Evolutionary conservation across 495 filamentous ascomycete genomes (phyloP).

Genomic region (Hapsidospora chrysogenum): DNA sequence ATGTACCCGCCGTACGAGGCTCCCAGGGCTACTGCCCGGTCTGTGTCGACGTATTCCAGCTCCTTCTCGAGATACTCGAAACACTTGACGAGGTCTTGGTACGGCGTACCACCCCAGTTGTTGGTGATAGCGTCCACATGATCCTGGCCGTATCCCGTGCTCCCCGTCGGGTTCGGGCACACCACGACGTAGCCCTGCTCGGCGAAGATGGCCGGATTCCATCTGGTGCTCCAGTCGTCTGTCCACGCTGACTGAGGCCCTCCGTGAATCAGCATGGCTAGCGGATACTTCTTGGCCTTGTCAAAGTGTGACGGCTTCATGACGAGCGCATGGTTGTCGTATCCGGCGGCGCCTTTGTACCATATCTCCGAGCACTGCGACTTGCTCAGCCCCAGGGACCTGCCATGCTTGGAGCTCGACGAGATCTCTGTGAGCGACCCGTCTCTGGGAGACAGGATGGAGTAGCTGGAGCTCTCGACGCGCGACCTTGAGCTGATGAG

Average conservation of each 20-base stretch:
- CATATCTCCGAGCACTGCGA: slow-evolving; percentile 54
- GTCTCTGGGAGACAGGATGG: slow-evolving; percentile 34
- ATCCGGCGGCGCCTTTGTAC: slow-evolving; percentile 34
- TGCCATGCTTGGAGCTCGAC: slow-evolving; percentile 51
- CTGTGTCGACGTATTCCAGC: slow-evolving; percentile 57
- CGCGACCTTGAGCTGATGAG: slow-evolving; percentile 50
- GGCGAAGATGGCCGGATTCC: slow-evolving; percentile 84
- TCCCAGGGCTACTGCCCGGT: slow-evolving; percentile 62
- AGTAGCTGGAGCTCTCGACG: slow-evolving; percentile 52
- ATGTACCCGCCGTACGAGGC: slow-evolving; percentile 82
- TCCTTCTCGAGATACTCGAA: slow-evolving; percentile 63
- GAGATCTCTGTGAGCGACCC: slow-evolving; percentile 34
- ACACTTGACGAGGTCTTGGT: slow-evolving; percentile 64
- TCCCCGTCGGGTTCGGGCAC: slow-evolving; percentile 77
- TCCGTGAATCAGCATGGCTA: slow-evolving; percentile 75
- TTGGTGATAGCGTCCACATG: slow-evolving; percentile 61
- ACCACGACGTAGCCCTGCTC: slow-evolving; percentile 85
- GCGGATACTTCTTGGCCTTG: slow-evolving; percentile 54
- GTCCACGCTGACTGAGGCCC: slow-evolving; percentile 78
- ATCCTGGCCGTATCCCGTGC: slow-evolving; percentile 68
- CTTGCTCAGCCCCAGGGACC: slow-evolving; percentile 47
- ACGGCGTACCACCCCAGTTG: slow-evolving; percentile 66
- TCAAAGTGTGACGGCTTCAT: slow-evolving; percentile 71
- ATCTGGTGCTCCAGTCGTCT: slow-evolving; percentile 71
- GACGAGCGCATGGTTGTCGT: slow-evolving; percentile 61